Base-by-base conservation (phyloP, 208 protist species). In the Acanthamoeba triangularis region DNA sequence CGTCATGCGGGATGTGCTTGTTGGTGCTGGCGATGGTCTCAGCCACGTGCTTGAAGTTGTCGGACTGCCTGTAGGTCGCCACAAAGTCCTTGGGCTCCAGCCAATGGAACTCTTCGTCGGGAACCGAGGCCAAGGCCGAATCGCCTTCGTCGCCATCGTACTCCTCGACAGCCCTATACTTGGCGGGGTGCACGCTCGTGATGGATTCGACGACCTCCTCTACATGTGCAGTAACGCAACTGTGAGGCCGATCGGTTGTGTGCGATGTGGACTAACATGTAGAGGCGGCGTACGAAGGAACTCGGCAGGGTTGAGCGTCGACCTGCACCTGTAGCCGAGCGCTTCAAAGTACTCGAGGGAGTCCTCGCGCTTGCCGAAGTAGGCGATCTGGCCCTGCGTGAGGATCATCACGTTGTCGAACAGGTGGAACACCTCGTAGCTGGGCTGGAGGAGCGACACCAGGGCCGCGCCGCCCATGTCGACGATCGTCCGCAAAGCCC, bases 371-470 rank as follows among this genome's bases (percentile, higher is more conserved):
- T 69, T 35, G 30, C 96, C 96, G 69, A 94, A 69, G 35, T 94
- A 97, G n/a, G 95, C 95, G 1, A 95, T 95, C 44, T 82, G 67
- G 37, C 96, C 96, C 25, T 96, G 74, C 30, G 76, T 94, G n/a
- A 95, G 37, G n/a, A 95, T 88, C 54, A 95, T 65, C 76, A 95
- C 80, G 2, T 88, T 95, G 52, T 95, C 93, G 61, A 95, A 95
- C 33, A 95, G 93, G 35, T 37, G n/a, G 80, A 95, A 90, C 13
- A 91, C 56, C 59, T 95, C 93, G 25, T 80, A 72, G 61, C 76
- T 90, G 20, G 93, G 80, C 93, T 95, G 93, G 10, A 87, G 78
- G 18, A 95, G 65, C 25, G 93, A 87, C 23, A 67, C 52, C 47
- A 95, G 16, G 28, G n/a, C 93, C 30, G 80, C 41, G 20, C 59